Percentiles rank a stretch among this genome's conserved stretches.
phyloP scores from a whole-genome alignment of 169 alveolate species.

The Plasmodium vinckei region DNA sequence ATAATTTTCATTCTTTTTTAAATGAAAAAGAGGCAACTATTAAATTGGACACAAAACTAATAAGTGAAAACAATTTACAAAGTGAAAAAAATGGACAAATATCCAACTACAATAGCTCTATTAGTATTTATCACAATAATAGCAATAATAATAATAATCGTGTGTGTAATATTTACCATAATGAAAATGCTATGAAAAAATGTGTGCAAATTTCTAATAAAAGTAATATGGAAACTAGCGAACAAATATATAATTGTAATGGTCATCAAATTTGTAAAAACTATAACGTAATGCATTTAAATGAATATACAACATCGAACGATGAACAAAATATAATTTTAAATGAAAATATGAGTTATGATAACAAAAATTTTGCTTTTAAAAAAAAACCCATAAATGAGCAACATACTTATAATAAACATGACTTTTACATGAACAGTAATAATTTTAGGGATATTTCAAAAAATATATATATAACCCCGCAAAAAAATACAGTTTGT shows the following conservation, averaged over 20 bases:
- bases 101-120: neutral
- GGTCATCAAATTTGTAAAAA: constrained; percentile 9
- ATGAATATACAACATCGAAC: neutral
- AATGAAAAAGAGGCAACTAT: constrained; percentile 3
- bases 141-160: constrained; percentile 3
- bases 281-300: constrained; percentile 6
- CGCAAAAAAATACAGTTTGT: constrained; percentile 8
- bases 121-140: constrained; percentile 11
- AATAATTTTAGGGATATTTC: constrained; percentile 28
- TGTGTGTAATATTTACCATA: constrained; percentile 30
- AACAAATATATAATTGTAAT: constrained; percentile 2
- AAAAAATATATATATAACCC: constrained; percentile 13
- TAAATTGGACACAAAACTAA: constrained; percentile 16
- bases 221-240: constrained; percentile 9
- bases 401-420: constrained; percentile 15
- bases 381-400: constrained; percentile 10
- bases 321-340: constrained; percentile 8
- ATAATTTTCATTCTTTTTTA: constrained; percentile 5
- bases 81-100: constrained; percentile 3
- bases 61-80: constrained; percentile 5
- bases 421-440: constrained; percentile 36
- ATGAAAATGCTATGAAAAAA: constrained; percentile 22
- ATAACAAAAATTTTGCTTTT: constrained; percentile 16
- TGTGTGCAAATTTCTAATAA: constrained; percentile 2
- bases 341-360: constrained; percentile 1